Evolutionary conservation across 2,329 filamentous ascomycete species (phyloP).

Genomic region (Colletotrichum sp.): DNA sequence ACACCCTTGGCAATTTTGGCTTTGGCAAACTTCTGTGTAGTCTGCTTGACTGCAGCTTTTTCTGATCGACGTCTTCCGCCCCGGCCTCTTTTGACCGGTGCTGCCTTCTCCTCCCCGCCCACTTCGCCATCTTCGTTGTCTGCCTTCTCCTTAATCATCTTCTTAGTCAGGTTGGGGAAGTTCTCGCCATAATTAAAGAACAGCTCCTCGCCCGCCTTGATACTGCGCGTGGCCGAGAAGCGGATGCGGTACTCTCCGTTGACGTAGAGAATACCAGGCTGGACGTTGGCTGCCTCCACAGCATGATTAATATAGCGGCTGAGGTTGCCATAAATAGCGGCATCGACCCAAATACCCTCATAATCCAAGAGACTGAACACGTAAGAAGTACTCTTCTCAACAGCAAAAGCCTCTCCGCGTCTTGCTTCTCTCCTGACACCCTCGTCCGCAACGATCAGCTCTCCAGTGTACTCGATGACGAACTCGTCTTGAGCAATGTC

Average conservation of each 20-base stretch:
- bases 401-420: conserved; percentile 65
- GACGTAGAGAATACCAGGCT: conserved; percentile 71
- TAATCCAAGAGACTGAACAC: conserved; percentile 64
- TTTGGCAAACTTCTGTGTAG: not conserved
- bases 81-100: conserved; percentile 3
- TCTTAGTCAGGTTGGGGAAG: conserved; percentile 66
- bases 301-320: conserved; percentile 86
- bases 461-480: conserved; percentile 81
- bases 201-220: conserved; percentile 75
- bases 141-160: conserved; percentile 49
- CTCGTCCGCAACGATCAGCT: conserved; percentile 74
- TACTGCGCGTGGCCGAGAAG: conserved; percentile 70
- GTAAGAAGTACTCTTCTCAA: conserved; percentile 67
- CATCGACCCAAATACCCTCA: conserved; percentile 73
- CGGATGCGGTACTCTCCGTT: conserved; percentile 80
- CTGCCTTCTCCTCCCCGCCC: not conserved
- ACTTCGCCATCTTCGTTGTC: conserved; percentile 25
- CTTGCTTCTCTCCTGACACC: conserved; percentile 70
- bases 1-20: conserved; percentile 15
- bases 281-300: conserved; percentile 58
- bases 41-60: not conserved
- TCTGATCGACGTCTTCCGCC: not conserved
- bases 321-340: conserved; percentile 78
- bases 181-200: conserved; percentile 82
- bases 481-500: conserved; percentile 72